Conservation (phyloP, 192 early-diverging fungal genomes). For the Podila epicladia region DNA sequence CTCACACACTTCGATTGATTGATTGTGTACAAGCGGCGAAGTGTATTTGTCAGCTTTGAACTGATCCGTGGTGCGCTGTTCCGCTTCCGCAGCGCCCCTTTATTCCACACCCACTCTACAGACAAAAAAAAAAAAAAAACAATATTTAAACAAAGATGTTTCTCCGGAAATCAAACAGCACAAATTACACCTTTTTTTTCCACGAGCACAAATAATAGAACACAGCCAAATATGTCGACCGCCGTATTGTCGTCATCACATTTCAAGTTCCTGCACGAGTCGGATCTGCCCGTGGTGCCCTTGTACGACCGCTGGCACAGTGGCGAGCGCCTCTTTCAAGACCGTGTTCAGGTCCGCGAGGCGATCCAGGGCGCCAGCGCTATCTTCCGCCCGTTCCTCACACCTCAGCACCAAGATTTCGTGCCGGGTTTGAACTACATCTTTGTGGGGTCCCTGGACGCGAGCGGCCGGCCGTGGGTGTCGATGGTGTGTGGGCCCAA, state of each 20-base stretch:
- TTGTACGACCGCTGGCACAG: constrained; percentile 40
- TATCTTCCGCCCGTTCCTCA: constrained; percentile 23
- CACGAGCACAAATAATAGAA: no score
- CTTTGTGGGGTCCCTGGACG: constrained; percentile 36
- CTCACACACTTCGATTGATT: no score
- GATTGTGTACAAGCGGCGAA: no score
- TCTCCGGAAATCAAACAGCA: no score
- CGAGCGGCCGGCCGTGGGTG: constrained; percentile 34
- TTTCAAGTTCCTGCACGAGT: background rate
- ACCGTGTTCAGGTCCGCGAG: constrained; percentile 29
- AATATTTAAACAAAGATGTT: no score
- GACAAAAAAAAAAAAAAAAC: no score
- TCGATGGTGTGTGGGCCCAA: constrained; percentile 25
- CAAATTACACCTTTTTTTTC: no score
- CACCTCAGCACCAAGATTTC: constrained; percentile 33
- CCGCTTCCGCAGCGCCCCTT: no score
- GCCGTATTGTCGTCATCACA: background rate
- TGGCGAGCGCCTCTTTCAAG: constrained; percentile 32
- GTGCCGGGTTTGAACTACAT: constrained; percentile 30
- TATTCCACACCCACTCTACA: no score
- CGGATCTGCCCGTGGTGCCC: background rate
- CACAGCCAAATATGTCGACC: background rate
- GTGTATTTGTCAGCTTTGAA: no score
- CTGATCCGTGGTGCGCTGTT: no score
- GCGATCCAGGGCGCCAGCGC: constrained; percentile 14